phyloP scores from a whole-genome alignment of 1,284 basidiomycete species.

The Wolfiporia cocos region DNA sequence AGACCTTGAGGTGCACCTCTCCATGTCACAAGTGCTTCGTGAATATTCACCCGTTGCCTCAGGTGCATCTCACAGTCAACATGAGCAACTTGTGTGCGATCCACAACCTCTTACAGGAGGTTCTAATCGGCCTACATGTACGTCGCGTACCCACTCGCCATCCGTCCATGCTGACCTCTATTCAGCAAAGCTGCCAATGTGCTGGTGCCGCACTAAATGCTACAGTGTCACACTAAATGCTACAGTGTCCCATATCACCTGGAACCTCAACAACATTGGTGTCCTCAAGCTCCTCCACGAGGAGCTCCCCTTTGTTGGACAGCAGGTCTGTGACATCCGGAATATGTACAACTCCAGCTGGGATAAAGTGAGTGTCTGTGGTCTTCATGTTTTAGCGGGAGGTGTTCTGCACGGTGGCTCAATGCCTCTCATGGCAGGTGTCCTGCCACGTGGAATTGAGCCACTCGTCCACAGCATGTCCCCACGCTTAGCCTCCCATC shows the following conservation, averaged over 20 bases:
- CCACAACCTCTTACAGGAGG: constrained; percentile 58
- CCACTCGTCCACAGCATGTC: neutral
- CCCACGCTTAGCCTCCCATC: neutral
- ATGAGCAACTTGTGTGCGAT: constrained; percentile 67
- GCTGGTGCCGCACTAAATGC: constrained; percentile 47
- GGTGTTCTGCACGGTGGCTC: neutral
- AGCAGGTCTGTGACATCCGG: constrained; percentile 53
- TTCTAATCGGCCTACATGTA: constrained; percentile 52
- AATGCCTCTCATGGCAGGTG: neutral
- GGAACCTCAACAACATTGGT: constrained; percentile 49
- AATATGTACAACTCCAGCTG: constrained; percentile 63
- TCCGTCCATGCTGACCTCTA: neutral
- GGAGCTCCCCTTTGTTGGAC: constrained; percentile 51
- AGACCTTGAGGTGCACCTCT: constrained; percentile 52
- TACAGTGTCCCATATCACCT: too few species aligned
- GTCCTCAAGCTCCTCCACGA: constrained; percentile 45
- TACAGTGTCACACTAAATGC: constrained; percentile 57
- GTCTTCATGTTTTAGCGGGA: neutral
- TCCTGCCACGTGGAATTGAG: too few species aligned
- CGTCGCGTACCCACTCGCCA: constrained; percentile 11
- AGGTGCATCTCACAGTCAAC: constrained; percentile 60
- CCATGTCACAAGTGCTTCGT: neutral
- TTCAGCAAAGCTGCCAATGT: constrained; percentile 49
- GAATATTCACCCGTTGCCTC: neutral
- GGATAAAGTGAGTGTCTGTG: constrained; percentile 39